Conservation (phyloP, 257 asterid genomes). For the Scutellaria minor region DNA sequence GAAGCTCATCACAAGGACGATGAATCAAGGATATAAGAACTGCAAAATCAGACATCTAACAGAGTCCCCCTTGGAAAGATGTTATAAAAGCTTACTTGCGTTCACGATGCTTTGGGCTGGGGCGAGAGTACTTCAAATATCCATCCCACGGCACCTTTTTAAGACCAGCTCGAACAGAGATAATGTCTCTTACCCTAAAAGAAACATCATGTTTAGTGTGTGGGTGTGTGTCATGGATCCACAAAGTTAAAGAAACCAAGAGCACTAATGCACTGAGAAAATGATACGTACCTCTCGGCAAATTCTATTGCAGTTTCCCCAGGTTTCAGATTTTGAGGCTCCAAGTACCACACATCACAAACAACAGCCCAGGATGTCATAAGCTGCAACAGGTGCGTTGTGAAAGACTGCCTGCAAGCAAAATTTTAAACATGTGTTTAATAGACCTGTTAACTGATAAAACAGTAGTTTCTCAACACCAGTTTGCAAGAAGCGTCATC, state of each 20-base stretch:
- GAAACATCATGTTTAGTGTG: slow-evolving; percentile 24
- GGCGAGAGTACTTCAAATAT: slow-evolving; percentile 90
- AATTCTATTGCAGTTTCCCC: slow-evolving; percentile 93
- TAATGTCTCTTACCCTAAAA: slow-evolving; percentile 88
- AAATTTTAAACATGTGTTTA: slow-evolving; percentile 10
- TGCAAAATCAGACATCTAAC: neutral
- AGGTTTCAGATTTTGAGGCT: slow-evolving; percentile 88
- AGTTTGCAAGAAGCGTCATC: slow-evolving; percentile 3
- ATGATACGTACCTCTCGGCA: slow-evolving; percentile 80
- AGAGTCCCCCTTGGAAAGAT: neutral
- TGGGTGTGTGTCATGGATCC: neutral
- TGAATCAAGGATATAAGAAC: slow-evolving; percentile 12
- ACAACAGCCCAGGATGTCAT: slow-evolving; percentile 99
- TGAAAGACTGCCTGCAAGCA: slow-evolving; percentile 85
- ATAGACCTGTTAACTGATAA: slow-evolving; percentile 12
- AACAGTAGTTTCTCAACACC: neutral
- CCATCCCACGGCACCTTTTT: slow-evolving; percentile 57
- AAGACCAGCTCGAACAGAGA: slow-evolving; percentile 79
- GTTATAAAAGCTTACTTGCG: slow-evolving; percentile 68
- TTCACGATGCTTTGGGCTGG: slow-evolving; percentile 91
- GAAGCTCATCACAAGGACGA: neutral
- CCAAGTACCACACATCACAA: slow-evolving; percentile 98
- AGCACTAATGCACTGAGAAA: slow-evolving; percentile 9
- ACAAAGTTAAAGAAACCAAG: neutral
- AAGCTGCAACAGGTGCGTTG: slow-evolving; percentile 91